These are phyloP conservation scores for Clonostachys byssicola DNA, from an alignment of 2,329 filamentous ascomycete species.

Conservation along the genomic window DNA sequence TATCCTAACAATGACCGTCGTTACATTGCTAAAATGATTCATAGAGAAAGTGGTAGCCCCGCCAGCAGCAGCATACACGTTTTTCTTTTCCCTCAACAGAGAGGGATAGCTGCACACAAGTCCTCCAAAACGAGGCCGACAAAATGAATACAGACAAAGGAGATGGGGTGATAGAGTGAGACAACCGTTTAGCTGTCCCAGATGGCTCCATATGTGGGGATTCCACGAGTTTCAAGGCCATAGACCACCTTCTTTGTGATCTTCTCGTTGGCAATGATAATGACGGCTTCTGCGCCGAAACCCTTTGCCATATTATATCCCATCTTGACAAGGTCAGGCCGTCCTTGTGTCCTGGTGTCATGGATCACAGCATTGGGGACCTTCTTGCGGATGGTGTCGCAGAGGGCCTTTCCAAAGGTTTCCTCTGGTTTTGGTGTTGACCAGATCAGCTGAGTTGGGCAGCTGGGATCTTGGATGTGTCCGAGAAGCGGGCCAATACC, in stretches of 20 bases:
- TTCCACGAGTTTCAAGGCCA: constrained; percentile 55
- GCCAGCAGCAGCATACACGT: background rate
- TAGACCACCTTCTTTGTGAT: constrained; percentile 61
- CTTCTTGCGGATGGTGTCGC: constrained; percentile 44
- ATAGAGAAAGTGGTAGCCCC: background rate
- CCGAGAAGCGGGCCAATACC: constrained; percentile 63
- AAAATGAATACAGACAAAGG: background rate
- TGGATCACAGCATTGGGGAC: constrained; percentile 59
- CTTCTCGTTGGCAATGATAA: constrained; percentile 62
- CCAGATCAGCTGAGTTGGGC: constrained; percentile 57
- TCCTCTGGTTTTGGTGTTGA: constrained; percentile 51
- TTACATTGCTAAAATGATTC: too few species aligned
- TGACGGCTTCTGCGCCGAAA: constrained; percentile 59
- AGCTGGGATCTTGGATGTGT: constrained; percentile 38
- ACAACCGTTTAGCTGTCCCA: constrained; percentile 53
- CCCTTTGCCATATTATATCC: constrained; percentile 43
- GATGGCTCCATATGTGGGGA: constrained; percentile 65
- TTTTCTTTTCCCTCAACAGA: background rate
- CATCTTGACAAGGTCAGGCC: constrained; percentile 41
- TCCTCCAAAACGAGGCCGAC: background rate
- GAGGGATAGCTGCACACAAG: background rate
- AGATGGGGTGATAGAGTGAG: constrained; percentile 17
- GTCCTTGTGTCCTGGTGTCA: constrained; percentile 52
- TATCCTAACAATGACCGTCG: too few species aligned
- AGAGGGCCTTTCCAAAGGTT: constrained; percentile 53